These are phyloP conservation scores for Platismatia glauca DNA, from an alignment of 495 filamentous ascomycete species.

Conservation along the genomic window DNA sequence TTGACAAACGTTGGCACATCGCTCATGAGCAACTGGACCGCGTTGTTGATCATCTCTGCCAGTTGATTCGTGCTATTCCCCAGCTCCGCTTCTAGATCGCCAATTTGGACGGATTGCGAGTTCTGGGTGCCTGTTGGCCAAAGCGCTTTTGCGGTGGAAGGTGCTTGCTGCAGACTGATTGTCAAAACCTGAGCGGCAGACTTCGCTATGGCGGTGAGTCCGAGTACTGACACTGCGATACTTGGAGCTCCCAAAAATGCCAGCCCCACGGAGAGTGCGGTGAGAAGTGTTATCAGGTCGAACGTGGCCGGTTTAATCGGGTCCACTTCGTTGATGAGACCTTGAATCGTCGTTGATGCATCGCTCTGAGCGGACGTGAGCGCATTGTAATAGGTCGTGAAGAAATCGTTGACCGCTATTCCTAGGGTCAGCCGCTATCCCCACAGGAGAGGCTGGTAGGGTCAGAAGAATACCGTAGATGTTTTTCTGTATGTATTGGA, in stretches of 20 bases:
- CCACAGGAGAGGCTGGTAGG: not conserved
- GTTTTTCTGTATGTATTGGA: slow-evolving; percentile 17
- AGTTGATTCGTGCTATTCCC: slow-evolving; percentile 7
- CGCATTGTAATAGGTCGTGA: slow-evolving; percentile 17
- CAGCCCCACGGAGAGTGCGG: slow-evolving; percentile 16
- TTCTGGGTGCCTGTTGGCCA: slow-evolving; percentile 19
- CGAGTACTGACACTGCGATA: slow-evolving; percentile 11
- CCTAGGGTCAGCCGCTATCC: not conserved
- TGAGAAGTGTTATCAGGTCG: slow-evolving; percentile 5
- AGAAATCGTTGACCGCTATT: slow-evolving; percentile 22
- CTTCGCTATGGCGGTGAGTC: not conserved
- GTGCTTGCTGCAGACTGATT: slow-evolving; percentile 20
- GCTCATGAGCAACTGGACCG: slow-evolving; percentile 16
- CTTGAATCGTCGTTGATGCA: slow-evolving; percentile 6
- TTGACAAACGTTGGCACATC: slow-evolving; percentile 17
- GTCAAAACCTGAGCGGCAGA: slow-evolving; percentile 10
- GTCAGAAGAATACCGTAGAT: slow-evolving; percentile 17
- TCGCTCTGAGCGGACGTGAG: slow-evolving; percentile 5
- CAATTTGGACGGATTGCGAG: slow-evolving; percentile 15
- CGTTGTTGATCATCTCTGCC: slow-evolving; percentile 12
- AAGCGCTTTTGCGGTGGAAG: slow-evolving; percentile 16
- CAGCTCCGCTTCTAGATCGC: slow-evolving; percentile 9
- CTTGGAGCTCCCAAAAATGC: slow-evolving; percentile 20
- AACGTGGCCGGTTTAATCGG: not conserved
- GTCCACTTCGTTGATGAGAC: slow-evolving; percentile 18